Evolutionary conservation across 805 yeast species (phyloP).

Genomic region (Suhomyces faveliae): DNA sequence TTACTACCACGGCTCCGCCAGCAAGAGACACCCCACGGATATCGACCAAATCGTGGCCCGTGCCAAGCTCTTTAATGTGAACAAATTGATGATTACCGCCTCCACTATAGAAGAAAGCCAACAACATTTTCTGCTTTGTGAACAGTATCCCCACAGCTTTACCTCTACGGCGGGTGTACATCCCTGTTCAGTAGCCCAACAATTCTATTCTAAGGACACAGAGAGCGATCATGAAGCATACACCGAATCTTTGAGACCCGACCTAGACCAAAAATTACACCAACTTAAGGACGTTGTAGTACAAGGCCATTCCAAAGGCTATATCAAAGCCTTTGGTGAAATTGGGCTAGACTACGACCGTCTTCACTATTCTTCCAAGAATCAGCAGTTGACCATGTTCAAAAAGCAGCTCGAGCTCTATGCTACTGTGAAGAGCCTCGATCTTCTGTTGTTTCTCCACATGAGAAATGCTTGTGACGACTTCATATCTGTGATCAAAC

Average conservation of each 20-base stretch:
- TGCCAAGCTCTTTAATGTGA: slow-evolving; percentile 65
- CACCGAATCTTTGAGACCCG: slow-evolving; percentile 36
- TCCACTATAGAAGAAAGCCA: slow-evolving; percentile 67
- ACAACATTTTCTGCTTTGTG: slow-evolving; percentile 58
- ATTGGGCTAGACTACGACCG: slow-evolving; percentile 95
- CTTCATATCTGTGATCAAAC: slow-evolving; percentile 61
- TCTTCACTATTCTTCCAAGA: slow-evolving; percentile 67
- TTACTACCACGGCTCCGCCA: slow-evolving; percentile 58
- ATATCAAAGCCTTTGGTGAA: slow-evolving; percentile 87
- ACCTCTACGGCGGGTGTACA: slow-evolving; percentile 90
- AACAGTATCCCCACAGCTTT: slow-evolving; percentile 29
- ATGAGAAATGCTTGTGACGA: slow-evolving; percentile 86
- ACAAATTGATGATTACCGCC: slow-evolving; percentile 77
- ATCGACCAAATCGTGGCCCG: slow-evolving; percentile 60
- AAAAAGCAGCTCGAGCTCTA: slow-evolving; percentile 69
- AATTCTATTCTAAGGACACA: slow-evolving; percentile 29
- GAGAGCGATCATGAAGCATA: slow-evolving; percentile 17
- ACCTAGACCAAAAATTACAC: slow-evolving; percentile 43
- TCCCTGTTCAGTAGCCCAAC: slow-evolving; percentile 75
- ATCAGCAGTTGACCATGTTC: slow-evolving; percentile 67
- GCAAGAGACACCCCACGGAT: slow-evolving; percentile 64
- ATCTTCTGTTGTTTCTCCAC: slow-evolving; percentile 82
- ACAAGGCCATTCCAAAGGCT: slow-evolving; percentile 47
- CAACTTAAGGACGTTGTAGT: slow-evolving; percentile 49
- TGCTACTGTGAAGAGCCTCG: slow-evolving; percentile 35